These are phyloP conservation scores for Ascocoryne sarcoides DNA, from an alignment of 2,329 filamentous ascomycete species.

Conservation along the genomic window DNA sequence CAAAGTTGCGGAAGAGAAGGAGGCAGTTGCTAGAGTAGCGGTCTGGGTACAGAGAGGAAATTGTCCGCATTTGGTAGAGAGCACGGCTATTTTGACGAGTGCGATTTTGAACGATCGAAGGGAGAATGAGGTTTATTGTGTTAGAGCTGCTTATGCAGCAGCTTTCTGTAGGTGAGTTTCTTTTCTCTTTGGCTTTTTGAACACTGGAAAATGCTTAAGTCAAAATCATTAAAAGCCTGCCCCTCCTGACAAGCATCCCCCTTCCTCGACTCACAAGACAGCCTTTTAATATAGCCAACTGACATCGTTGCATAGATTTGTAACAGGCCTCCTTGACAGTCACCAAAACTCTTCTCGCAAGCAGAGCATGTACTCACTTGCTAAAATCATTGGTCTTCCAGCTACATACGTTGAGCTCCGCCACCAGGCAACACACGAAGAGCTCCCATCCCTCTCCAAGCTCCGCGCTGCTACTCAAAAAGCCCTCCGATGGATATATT, in stretches of 20 bases:
- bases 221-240: too few relatives aligned
- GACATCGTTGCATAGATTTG: too few relatives aligned
- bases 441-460: constrained; percentile 66
- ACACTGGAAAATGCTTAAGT: too few relatives aligned
- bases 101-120: constrained; percentile 54
- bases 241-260: too few relatives aligned
- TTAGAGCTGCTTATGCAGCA: constrained; percentile 61
- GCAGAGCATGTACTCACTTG: constrained; percentile 65
- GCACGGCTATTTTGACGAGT: constrained; percentile 63
- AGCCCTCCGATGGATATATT: constrained; percentile 79
- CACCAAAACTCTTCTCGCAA: constrained; percentile 59
- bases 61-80: constrained; percentile 73
- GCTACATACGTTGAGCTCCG: constrained; percentile 80
- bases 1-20: constrained; percentile 38
- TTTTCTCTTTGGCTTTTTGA: neutral
- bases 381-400: constrained; percentile 59
- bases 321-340: constrained; percentile 70
- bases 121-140: constrained; percentile 40
- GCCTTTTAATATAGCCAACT: too few relatives aligned
- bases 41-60: constrained; percentile 66
- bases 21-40: constrained; percentile 49
- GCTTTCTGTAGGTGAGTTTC: constrained; percentile 61
- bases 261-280: too few relatives aligned
- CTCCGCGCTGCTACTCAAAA: constrained; percentile 60
- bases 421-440: constrained; percentile 85